phyloP scores from a whole-genome alignment of 1,139 yeast genomes.

The Geotrichum siamense region DNA sequence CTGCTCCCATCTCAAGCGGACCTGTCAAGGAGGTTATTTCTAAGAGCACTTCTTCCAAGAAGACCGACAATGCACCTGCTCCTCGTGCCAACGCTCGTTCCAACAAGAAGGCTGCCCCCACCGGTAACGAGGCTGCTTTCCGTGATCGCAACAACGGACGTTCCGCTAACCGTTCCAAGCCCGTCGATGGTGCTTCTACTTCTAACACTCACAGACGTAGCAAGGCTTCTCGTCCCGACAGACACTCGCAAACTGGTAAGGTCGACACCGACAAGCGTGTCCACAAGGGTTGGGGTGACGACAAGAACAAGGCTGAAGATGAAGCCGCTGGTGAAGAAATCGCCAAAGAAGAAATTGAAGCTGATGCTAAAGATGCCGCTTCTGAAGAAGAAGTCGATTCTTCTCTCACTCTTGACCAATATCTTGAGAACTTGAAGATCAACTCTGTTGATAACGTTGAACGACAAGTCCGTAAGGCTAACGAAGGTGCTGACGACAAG shows the following conservation, averaged over 20 bases:
- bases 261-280: slow-evolving; percentile 79
- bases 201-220: slow-evolving; percentile 38
- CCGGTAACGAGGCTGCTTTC: slow-evolving; percentile 86
- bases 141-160: slow-evolving; percentile 62
- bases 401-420: slow-evolving; percentile 60
- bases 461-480: slow-evolving; percentile 47
- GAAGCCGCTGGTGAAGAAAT: slow-evolving; percentile 59
- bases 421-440: slow-evolving; percentile 55
- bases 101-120: slow-evolving; percentile 45
- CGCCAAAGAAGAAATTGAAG: slow-evolving; percentile 42
- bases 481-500: slow-evolving; percentile 52
- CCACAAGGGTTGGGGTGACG: slow-evolving; percentile 81
- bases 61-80: slow-evolving; percentile 78
- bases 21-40: slow-evolving; percentile 73
- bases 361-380: slow-evolving; percentile 32
- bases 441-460: slow-evolving; percentile 34
- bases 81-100: slow-evolving; percentile 43
- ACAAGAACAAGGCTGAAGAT: slow-evolving; percentile 53
- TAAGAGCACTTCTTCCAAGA: slow-evolving; percentile 79
- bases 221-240: slow-evolving; percentile 61
- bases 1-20: slow-evolving; percentile 34
- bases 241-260: slow-evolving; percentile 79
- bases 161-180: slow-evolving; percentile 53
- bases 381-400: slow-evolving; percentile 34
- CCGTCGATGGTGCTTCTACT: slow-evolving; percentile 55